Evolutionary conservation across 208 protist species (phyloP).

Genomic region (Entamoeba moshkovskii): DNA sequence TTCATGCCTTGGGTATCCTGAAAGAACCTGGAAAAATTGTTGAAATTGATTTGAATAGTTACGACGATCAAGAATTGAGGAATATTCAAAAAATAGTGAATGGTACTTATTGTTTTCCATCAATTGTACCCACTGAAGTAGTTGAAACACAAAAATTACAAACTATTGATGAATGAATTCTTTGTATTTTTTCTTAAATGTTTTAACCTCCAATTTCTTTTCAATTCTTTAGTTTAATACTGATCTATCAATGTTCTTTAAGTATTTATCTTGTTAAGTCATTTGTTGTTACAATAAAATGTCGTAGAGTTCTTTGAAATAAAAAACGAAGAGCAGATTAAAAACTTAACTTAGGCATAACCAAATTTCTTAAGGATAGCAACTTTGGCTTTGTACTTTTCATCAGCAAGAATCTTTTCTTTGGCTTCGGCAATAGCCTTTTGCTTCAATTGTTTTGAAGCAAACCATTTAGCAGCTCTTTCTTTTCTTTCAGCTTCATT

Average conservation of each 20-base stretch:
- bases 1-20: background rate
- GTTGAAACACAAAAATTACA: background rate
- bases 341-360: background rate
- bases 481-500: slow-evolving; percentile 66
- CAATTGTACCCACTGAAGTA: background rate
- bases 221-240: no score
- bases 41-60: background rate
- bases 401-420: background rate
- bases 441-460: background rate
- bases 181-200: no score
- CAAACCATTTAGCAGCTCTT: slow-evolving; percentile 2
- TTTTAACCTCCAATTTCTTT: no score
- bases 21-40: background rate
- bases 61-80: background rate
- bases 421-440: background rate
- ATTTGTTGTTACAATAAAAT: no score
- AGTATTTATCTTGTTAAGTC: no score
- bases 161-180: no score
- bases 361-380: background rate
- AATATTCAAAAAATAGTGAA: background rate
- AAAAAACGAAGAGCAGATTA: no score
- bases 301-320: no score
- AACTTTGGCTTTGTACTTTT: background rate
- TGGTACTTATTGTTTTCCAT: background rate
- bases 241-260: no score